Evolutionary conservation across 2,329 filamentous ascomycete species (phyloP).

Genomic region (Malbranchea zuffiana): DNA sequence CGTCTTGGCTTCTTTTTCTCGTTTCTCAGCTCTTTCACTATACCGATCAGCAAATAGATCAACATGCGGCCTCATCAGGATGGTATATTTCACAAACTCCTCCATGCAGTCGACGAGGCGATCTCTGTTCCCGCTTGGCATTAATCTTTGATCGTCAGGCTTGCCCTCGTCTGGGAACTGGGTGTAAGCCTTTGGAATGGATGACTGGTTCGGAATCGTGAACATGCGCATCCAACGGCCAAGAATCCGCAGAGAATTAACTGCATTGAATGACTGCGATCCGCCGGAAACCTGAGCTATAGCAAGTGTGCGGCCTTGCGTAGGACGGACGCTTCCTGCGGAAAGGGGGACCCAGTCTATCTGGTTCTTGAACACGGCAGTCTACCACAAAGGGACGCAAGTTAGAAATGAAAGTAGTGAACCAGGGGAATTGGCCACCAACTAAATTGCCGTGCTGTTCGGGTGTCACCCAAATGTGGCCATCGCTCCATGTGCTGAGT

Average conservation of each 20-base stretch:
- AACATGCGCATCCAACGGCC: conserved; percentile 64
- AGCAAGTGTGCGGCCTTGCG: conserved; percentile 53
- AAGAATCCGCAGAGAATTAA: conserved; percentile 54
- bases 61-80: conserved; percentile 53
- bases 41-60: conserved; percentile 51
- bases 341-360: conserved; percentile 59
- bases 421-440: conserved; percentile 14
- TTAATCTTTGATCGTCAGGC: conserved; percentile 40
- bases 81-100: conserved; percentile 58
- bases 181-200: conserved; percentile 52
- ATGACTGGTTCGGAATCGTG: conserved; percentile 54
- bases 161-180: conserved; percentile 46
- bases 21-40: conserved; percentile 43
- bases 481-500: conserved; percentile 54
- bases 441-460: conserved; percentile 57
- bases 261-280: conserved; percentile 56
- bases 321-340: conserved; percentile 52
- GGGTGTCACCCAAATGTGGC: conserved; percentile 54
- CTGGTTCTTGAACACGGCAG: conserved; percentile 57
- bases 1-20: conserved; percentile 18
- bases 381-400: conserved; percentile 28
- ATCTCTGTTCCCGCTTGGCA: conserved; percentile 48
- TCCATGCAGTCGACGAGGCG: conserved; percentile 57
- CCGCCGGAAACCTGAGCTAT: conserved; percentile 54
- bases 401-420: conserved; percentile 5